Conservation (phyloP, 2,329 filamentous ascomycete species). For the Bipolaris sorokiniana region DNA sequence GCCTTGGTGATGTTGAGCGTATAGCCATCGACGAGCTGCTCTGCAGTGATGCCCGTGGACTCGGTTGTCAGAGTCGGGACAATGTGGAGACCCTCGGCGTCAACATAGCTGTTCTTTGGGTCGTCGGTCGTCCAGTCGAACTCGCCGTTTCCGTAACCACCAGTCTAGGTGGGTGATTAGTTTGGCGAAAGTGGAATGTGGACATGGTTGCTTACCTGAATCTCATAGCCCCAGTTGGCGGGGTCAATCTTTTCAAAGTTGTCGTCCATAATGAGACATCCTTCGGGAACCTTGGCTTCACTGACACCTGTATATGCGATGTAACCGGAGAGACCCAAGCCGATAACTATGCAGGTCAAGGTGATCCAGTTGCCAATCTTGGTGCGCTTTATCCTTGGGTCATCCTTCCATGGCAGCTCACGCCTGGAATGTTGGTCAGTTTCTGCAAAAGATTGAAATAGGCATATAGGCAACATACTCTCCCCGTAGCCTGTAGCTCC, state of each 20-base stretch:
- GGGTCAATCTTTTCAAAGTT: constrained; percentile 65
- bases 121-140: constrained; percentile 75
- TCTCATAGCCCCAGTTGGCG: constrained; percentile 73
- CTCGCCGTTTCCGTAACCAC: constrained; percentile 71
- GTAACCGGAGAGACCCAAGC: constrained; percentile 24
- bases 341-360: constrained; percentile 19
- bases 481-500: constrained; percentile 31
- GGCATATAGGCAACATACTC: constrained; percentile 20
- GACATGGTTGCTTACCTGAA: constrained; percentile 57
- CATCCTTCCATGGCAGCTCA: constrained; percentile 30
- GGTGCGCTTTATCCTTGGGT: constrained; percentile 31
- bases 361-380: constrained; percentile 31
- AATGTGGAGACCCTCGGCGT: constrained; percentile 73
- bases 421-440: constrained; percentile 19
- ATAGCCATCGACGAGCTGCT: constrained; percentile 64
- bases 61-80: constrained; percentile 73
- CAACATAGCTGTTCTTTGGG: constrained; percentile 75
- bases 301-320: constrained; percentile 28
- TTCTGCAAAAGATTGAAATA: neutral
- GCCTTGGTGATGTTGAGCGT: constrained; percentile 36
- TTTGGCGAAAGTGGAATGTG: neutral
- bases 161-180: constrained; percentile 49
- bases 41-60: constrained; percentile 68
- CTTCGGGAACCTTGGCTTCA: constrained; percentile 23
- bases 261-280: constrained; percentile 56